These are phyloP conservation scores for Glycyrrhiza uralensis DNA, from an alignment of 306 rosid species.

Conservation along the genomic window DNA sequence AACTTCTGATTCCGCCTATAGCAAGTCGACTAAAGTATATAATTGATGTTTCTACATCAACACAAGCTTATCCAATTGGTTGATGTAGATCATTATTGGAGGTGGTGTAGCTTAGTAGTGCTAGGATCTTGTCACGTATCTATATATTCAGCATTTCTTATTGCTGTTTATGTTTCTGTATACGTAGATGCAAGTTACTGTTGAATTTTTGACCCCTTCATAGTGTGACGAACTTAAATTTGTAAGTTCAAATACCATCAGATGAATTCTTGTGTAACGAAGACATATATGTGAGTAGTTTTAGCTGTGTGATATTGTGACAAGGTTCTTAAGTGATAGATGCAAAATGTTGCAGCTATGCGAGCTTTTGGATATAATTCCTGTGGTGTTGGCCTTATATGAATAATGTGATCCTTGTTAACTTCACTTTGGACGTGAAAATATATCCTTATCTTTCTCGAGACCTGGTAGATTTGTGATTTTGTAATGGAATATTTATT, in stretches of 20 bases:
- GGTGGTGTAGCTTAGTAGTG: slow-evolving; percentile 25
- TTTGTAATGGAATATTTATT: background rate
- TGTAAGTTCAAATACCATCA: slow-evolving; percentile 4
- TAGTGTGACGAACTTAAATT: slow-evolving; percentile 8
- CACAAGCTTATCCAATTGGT: slow-evolving; percentile 30
- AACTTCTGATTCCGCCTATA: slow-evolving; percentile 31
- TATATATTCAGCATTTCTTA: slow-evolving; percentile 26
- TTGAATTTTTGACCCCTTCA: slow-evolving; percentile 27
- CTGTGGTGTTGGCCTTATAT: background rate
- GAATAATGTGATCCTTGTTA: slow-evolving; percentile 7
- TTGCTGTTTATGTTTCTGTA: slow-evolving; percentile 26
- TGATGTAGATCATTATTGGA: slow-evolving; percentile 29
- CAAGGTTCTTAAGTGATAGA: slow-evolving; percentile 19
- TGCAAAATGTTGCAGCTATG: background rate
- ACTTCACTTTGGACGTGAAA: slow-evolving; percentile 1
- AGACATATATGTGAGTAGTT: background rate
- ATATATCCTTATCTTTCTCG: background rate
- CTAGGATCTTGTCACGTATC: slow-evolving; percentile 14
- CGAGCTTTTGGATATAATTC: background rate
- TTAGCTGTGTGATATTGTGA: slow-evolving; percentile 9
- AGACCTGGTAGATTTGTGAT: background rate
- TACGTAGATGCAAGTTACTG: slow-evolving; percentile 19
- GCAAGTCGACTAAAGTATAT: slow-evolving; percentile 33
- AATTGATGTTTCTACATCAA: slow-evolving; percentile 22
- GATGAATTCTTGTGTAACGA: slow-evolving; percentile 28